These are phyloP conservation scores for Neodidymelliopsis sp. DNA, from an alignment of 2,329 filamentous ascomycete genomes.

Conservation along the genomic window DNA sequence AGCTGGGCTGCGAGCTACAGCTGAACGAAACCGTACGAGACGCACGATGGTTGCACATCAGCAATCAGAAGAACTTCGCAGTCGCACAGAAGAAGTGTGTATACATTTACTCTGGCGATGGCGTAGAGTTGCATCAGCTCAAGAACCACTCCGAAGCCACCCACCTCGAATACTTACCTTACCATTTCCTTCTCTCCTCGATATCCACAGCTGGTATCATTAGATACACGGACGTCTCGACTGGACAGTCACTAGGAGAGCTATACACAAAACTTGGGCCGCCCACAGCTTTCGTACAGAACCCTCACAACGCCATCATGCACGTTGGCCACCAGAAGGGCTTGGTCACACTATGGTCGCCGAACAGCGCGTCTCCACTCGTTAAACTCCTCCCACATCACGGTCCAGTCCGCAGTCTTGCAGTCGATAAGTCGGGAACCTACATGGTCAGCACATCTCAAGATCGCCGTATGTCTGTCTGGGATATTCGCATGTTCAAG, in stretches of 20 bases:
- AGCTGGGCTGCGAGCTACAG: constrained; percentile 89
- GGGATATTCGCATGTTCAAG: constrained; percentile 94
- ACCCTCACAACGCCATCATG: constrained; percentile 89
- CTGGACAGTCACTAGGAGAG: constrained; percentile 86
- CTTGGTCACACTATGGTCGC: constrained; percentile 93
- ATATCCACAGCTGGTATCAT: constrained; percentile 84
- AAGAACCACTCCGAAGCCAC: constrained; percentile 90
- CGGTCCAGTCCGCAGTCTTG: constrained; percentile 85
- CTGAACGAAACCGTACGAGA: constrained; percentile 90
- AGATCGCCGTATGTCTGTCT: constrained; percentile 90
- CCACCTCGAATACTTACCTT: constrained; percentile 94
- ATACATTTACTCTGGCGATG: constrained; percentile 93
- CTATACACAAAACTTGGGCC: constrained; percentile 84
- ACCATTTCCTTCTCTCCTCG: constrained; percentile 92
- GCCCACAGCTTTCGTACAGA: constrained; percentile 84
- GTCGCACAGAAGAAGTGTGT: constrained; percentile 96
- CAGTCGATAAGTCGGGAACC: constrained; percentile 85
- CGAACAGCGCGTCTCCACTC: constrained; percentile 83
- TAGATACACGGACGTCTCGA: constrained; percentile 92
- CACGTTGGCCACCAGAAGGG: constrained; percentile 96
- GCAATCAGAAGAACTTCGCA: constrained; percentile 90
- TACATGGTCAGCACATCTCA: constrained; percentile 97
- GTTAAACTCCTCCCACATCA: constrained; percentile 91
- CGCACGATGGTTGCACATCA: constrained; percentile 80
- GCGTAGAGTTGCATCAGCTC: constrained; percentile 91